These are phyloP conservation scores for Clonostachys rhizophaga DNA, from an alignment of 2,329 filamentous ascomycete species.

Conservation along the genomic window DNA sequence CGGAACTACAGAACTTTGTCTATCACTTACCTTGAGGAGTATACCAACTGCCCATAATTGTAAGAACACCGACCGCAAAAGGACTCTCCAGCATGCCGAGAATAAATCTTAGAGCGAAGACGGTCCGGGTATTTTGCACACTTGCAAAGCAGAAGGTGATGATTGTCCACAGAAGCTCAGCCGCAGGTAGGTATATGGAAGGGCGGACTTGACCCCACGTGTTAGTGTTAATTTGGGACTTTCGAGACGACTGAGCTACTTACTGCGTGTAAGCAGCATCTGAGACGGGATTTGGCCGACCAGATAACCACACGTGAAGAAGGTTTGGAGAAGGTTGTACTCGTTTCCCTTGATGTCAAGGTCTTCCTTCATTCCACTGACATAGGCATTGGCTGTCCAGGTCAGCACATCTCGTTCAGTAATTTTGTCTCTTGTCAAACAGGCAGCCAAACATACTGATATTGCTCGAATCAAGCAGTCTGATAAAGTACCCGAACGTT, in stretches of 20 bases:
- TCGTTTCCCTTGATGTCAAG: conserved; percentile 45
- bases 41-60: conserved; percentile 37
- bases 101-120: conserved; percentile 35
- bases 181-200: conserved; percentile 5
- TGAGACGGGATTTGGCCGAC: conserved; percentile 36
- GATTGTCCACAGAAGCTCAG: too few relatives aligned
- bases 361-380: conserved; percentile 25
- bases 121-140: conserved; percentile 25
- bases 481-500: too few relatives aligned
- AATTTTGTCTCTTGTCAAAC: too few relatives aligned
- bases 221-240: conserved; percentile 28
- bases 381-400: conserved; percentile 23
- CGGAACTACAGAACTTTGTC: too few relatives aligned
- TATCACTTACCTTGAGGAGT: conserved; percentile 30
- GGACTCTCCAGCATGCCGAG: conserved; percentile 30
- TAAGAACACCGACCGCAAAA: conserved; percentile 29
- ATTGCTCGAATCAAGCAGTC: too few relatives aligned
- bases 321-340: conserved; percentile 45
- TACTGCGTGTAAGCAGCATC: conserved; percentile 23
- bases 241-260: conserved; percentile 29
- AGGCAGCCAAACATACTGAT: too few relatives aligned
- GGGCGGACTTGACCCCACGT: conserved; percentile 17
- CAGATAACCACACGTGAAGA: conserved; percentile 57
- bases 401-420: conserved; percentile 23
- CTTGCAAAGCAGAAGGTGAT: conserved; percentile 9